phyloP scores from a whole-genome alignment of 441 rosid genomes.

The Corymbia calophylla region DNA sequence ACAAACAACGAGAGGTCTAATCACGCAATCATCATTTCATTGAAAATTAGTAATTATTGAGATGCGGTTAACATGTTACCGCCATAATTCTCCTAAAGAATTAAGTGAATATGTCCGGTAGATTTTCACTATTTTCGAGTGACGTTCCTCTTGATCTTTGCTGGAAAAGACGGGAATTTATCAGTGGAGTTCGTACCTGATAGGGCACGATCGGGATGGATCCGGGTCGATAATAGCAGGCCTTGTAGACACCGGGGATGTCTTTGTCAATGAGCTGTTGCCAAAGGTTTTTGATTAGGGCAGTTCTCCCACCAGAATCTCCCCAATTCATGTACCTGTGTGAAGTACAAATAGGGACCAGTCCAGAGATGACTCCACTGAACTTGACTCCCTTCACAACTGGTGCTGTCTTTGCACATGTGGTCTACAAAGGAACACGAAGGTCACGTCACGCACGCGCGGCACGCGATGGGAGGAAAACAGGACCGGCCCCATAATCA shows the following conservation, averaged over 20 bases:
- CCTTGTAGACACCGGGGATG: background rate
- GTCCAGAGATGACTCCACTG: background rate
- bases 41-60: background rate
- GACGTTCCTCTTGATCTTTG: accelerated
- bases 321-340: background rate
- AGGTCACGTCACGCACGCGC: background rate
- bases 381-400: background rate
- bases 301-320: background rate
- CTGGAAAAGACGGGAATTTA: background rate
- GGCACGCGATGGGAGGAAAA: background rate
- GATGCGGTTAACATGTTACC: background rate
- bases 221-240: background rate
- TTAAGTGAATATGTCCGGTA: background rate
- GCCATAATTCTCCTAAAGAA: no score
- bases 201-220: background rate
- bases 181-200: background rate
- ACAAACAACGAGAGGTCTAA: background rate
- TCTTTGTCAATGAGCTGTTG: background rate
- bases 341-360: background rate
- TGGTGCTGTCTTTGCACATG: background rate
- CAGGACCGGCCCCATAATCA: background rate
- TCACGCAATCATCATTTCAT: background rate
- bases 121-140: background rate
- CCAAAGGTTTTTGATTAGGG: background rate
- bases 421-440: background rate